Conservation (phyloP, 352 stramenopile genomes). For the Proteromonas lacertae region DNA sequence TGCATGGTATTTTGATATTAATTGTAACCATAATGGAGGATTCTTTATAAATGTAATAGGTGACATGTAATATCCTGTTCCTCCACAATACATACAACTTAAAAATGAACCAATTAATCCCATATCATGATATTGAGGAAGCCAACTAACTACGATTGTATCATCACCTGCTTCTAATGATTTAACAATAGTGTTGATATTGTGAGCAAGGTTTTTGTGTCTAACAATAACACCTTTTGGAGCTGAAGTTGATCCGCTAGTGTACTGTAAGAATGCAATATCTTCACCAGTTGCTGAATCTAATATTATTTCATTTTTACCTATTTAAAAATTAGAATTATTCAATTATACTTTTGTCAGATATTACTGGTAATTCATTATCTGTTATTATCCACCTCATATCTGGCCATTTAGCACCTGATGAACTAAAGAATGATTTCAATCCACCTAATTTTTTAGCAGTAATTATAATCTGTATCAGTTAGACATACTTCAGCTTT, state of each 20-base stretch:
- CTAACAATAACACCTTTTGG: slow-evolving; percentile 93
- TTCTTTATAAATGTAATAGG: slow-evolving; percentile 84
- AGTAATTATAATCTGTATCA: slow-evolving; percentile 49
- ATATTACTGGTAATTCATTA: no score
- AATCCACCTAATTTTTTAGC: neutral
- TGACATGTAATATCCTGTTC: slow-evolving; percentile 76
- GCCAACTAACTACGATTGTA: slow-evolving; percentile 79
- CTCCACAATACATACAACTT: slow-evolving; percentile 39
- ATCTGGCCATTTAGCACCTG: slow-evolving; percentile 17
- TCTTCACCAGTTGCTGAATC: slow-evolving; percentile 12
- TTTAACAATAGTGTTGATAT: slow-evolving; percentile 67
- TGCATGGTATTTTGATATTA: slow-evolving; percentile 33
- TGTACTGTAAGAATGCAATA: slow-evolving; percentile 94
- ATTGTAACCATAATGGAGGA: slow-evolving; percentile 68
- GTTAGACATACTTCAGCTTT: slow-evolving; percentile 63
- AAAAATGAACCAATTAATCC: slow-evolving; percentile 77
- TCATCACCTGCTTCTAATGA: slow-evolving; percentile 40
- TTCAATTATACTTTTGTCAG: slow-evolving; percentile 1
- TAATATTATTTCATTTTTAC: no score
- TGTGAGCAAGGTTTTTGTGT: slow-evolving; percentile 76
- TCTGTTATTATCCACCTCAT: slow-evolving; percentile 15
- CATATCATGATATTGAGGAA: slow-evolving; percentile 99
- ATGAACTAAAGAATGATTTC: slow-evolving; percentile 5
- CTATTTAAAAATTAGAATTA: neutral
- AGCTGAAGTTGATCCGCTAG: slow-evolving; percentile 69